Evolutionary conservation across 1,139 yeast genomes (phyloP), one percentile per base, ranked within the genome.

Genomic region (Debaryomyces singareniensis): DNA sequence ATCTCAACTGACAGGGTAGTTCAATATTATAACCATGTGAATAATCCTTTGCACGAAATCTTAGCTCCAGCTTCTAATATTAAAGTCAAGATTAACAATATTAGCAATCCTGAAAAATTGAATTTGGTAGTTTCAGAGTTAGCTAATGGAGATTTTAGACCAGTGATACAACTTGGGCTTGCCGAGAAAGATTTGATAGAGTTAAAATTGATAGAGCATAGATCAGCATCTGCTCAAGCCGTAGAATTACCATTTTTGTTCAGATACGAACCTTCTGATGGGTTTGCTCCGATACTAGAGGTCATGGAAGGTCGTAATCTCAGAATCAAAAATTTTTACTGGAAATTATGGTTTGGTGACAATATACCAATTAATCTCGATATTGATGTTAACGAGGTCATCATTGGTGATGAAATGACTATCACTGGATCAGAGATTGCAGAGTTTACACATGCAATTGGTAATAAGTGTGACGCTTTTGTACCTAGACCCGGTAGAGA

Each of bases 361-460:
- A 10, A 10, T 5, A 58, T 61, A 29, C 72, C 76, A 33, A 68
- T 66, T 44, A 75, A 78, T 46, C 71, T 78, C 49, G 71, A 76
- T 39, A 77, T 80, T 41, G 81, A 80, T 51, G 83, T 82, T 39
- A 71, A 78, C 46, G 68, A 79, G 47, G 70, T 77, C 28, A 78
- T 82, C 41, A 66, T 77, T 51, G 94, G 94, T 48, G 89, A 76
- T 24, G 68, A 75, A 30, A 70, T 79, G 38, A 71, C 71, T 22
- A 80, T 91, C 38, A 76, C 84, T 34, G 79, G 80, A 34, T 72
- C 80, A 59, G 86, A 78, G 40, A 84, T 91, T 54, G 74, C 89
- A 42, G 96, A 89, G 58, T 86, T 91, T 57, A 89, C 96, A 25
- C 96, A 89, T 49, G 96, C 97, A 38, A 85, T 91, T 56, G 96